These are phyloP conservation scores for Tylopilus sp. DNA, from an alignment of 768 basidiomycete species.

Conservation along the genomic window DNA sequence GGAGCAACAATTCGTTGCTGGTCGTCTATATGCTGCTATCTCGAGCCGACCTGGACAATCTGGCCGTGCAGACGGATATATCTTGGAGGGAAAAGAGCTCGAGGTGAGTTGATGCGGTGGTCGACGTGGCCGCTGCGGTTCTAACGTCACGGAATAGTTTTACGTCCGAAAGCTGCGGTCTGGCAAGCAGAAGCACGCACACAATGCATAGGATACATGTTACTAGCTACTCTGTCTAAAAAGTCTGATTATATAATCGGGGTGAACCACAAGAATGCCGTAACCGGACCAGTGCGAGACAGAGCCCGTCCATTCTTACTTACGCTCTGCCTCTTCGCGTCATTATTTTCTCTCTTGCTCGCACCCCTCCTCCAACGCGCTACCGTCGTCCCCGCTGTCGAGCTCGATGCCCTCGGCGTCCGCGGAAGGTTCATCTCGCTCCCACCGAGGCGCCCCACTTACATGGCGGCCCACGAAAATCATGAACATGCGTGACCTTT, in stretches of 20 bases:
- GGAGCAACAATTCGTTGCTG: constrained; percentile 87
- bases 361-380: constrained; percentile 13
- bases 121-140: not conserved
- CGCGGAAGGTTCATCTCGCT: constrained; percentile 22
- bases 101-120: constrained; percentile 58
- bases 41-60: constrained; percentile 96
- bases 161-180: constrained; percentile 91
- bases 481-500: constrained; percentile 89
- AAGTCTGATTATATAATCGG: constrained; percentile 22
- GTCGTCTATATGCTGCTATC: constrained; percentile 92
- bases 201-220: constrained; percentile 35
- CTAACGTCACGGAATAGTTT: constrained; percentile 55
- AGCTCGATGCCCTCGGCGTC: constrained; percentile 34
- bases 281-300: constrained; percentile 30
- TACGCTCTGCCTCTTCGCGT: constrained; percentile 32
- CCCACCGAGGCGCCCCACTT: constrained; percentile 29
- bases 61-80: constrained; percentile 94
- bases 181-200: constrained; percentile 93
- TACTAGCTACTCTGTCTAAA: not conserved
- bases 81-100: constrained; percentile 97
- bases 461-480: constrained; percentile 82
- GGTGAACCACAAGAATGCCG: constrained; percentile 19
- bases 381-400: constrained; percentile 22
- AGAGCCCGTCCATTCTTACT: constrained; percentile 20
- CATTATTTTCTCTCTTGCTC: constrained; percentile 21